Base-by-base conservation (phyloP, 345 rosid genomes). In the Bretschneidera sinensis region DNA sequence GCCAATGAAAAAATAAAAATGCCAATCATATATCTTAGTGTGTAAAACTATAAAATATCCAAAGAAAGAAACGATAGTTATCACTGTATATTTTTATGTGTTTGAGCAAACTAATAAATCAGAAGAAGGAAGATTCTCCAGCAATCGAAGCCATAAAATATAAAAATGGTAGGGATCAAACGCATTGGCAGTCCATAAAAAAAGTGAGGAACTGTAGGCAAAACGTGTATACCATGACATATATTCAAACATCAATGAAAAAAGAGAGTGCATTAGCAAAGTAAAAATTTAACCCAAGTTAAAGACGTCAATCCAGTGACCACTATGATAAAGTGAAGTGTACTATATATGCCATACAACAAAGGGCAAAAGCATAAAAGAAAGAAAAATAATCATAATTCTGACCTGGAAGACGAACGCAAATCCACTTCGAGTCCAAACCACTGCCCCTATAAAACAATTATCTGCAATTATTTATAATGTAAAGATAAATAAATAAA, bases 161-260 rank as follows among this genome's bases (percentile, higher is more conserved):
- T 67, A 14, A n/a, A 20, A 59, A 20, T 11, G 22, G 57, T 33
- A 47, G 47, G 61, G 24, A 24, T 21, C 31, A 23, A 55, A 55
- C 24, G 48, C 31, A 33, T 43, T n/a, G 21, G 21, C 34, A 22
- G 54, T 21, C 16, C 47, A 55, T n/a, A 21, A 24, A 52, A n/a
- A 43, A 53, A 53, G 48, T 17, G 1, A 52, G 20, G 13, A 17
- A 58, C 61, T 20, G 68, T 24, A 39, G 20, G 4, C 24, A 18
- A 62, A 59, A 49, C 39, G 48, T 17, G 69, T 24, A 23, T 11
- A 39, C 10, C 45, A 39, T 39, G 45, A 39, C 8, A 39, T 39
- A 14, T n/a, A n/a, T 60, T 61, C 21, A 43, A 64, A 57, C 62
- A 61, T 58, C 61, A 17, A 39, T 35, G 21, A 60, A 45, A 57